A percentile compares a stretch with the other conserved stretches of the same genome.
phyloP scores from a whole-genome alignment of 2,329 filamentous ascomycete species.

The Sclerotinia glacialis region DNA sequence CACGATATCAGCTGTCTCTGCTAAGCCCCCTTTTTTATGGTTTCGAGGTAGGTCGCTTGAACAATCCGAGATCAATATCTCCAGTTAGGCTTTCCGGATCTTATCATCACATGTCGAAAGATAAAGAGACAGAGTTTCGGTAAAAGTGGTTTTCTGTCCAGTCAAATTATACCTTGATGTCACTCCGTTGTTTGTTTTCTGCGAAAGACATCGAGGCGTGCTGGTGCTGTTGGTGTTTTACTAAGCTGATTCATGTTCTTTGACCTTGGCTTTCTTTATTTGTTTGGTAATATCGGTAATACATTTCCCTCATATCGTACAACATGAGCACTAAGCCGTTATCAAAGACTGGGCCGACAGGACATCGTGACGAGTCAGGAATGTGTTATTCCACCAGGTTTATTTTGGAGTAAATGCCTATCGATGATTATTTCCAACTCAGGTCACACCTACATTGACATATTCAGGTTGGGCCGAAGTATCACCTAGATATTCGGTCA shows the following conservation, averaged over 20 bases:
- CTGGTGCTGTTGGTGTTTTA: neutral
- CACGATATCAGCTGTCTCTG: conserved; percentile 1
- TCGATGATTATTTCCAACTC: neutral
- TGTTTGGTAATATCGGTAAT: neutral
- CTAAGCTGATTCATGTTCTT: conserved; percentile 10
- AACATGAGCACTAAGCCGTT: neutral
- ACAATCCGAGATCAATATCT: neutral
- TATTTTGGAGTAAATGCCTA: neutral
- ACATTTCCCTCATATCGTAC: neutral
- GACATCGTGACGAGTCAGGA: conserved; percentile 10
- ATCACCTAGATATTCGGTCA: conserved; percentile 5
- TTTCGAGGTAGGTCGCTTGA: neutral
- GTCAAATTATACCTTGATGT: neutral
- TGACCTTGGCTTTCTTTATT: neutral
- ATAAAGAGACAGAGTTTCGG: conserved; percentile 8
- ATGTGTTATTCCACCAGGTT: neutral
- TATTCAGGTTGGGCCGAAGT: neutral
- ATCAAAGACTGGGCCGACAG: neutral
- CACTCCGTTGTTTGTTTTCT: neutral
- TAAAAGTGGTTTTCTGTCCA: neutral
- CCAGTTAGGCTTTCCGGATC: neutral
- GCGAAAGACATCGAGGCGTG: neutral
- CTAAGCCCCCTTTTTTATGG: neutral
- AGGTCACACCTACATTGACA: conserved; percentile 18
- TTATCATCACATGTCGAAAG: conserved; percentile 15